phyloP scores from a whole-genome alignment of 352 stramenopile species.

The Phytophthora quininea region DNA sequence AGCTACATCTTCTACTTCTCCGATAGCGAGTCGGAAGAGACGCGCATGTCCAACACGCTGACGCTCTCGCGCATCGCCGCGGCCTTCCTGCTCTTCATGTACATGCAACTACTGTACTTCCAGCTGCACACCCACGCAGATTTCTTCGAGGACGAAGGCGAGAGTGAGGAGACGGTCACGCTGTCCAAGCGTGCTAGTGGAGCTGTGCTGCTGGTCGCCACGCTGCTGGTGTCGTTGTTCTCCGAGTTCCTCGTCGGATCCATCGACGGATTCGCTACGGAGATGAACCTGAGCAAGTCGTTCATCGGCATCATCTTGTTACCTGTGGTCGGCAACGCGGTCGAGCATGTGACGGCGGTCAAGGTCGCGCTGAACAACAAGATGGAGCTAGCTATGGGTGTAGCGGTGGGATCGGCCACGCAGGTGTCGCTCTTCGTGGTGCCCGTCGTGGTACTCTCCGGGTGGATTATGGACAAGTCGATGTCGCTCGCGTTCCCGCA shows the following conservation, averaged over 20 bases:
- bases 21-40: constrained; percentile 77
- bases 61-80: constrained; percentile 82
- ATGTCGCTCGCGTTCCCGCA: constrained; percentile 97
- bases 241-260: constrained; percentile 93
- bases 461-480: constrained; percentile 92
- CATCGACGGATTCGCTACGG: constrained; percentile 76
- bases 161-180: constrained; percentile 72
- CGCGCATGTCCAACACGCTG: constrained; percentile 66
- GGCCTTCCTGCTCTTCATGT: constrained; percentile 91
- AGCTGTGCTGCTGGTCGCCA: constrained; percentile 86
- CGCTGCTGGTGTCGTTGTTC: constrained; percentile 92
- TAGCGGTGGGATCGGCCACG: constrained; percentile 97
- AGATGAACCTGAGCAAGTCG: constrained; percentile 81
- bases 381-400: constrained; percentile 98
- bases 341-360: constrained; percentile 97
- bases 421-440: constrained; percentile 98
- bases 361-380: constrained; percentile 97
- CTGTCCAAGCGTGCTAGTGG: constrained; percentile 83
- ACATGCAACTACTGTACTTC: constrained; percentile 96
- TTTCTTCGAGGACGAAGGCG: constrained; percentile 84
- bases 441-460: constrained; percentile 93
- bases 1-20: constrained; percentile 92
- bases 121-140: constrained; percentile 95
- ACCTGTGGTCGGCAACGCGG: constrained; percentile 98
- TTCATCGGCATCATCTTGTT: constrained; percentile 96